Percentiles rank a stretch among this genome's conserved stretches.
These are phyloP conservation scores for Centella asiatica DNA, from an alignment of 129 eudicot species.

Conservation along the genomic window DNA sequence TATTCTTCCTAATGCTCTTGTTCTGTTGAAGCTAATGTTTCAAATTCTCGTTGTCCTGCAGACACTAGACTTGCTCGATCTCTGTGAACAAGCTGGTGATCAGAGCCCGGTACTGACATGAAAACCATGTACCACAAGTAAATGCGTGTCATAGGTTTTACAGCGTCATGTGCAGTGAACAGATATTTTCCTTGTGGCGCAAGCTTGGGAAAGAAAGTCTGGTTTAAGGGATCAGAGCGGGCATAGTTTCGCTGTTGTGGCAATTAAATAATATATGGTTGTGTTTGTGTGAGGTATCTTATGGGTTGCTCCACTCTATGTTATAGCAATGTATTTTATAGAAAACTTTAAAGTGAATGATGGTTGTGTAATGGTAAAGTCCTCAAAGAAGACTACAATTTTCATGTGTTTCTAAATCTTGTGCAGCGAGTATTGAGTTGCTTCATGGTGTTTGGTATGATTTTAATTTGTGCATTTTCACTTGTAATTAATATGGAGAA, in stretches of 20 bases:
- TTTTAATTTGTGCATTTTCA: too few species aligned
- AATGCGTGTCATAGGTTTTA: conserved; percentile 38
- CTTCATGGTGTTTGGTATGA: too few species aligned
- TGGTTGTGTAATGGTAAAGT: conserved; percentile 15
- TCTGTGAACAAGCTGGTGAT: conserved; percentile 86
- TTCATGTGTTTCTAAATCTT: neutral
- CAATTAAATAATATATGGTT: conserved; percentile 35
- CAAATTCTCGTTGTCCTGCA: conserved; percentile 21
- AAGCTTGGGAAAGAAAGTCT: conserved; percentile 71
- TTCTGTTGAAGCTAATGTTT: neutral
- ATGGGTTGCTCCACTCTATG: conserved; percentile 20
- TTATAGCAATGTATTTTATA: conserved; percentile 18
- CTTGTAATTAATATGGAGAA: too few species aligned
- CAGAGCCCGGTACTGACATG: conserved; percentile 20
- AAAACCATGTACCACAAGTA: conserved; percentile 16
- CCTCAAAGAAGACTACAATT: conserved; percentile 21
- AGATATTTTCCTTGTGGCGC: conserved; percentile 62
- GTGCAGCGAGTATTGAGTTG: too few species aligned
- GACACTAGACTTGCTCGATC: conserved; percentile 94
- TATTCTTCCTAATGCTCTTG: neutral
- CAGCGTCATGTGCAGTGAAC: conserved; percentile 33
- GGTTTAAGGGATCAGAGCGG: conserved; percentile 23
- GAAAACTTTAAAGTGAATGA: conserved; percentile 11
- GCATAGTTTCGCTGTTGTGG: conserved; percentile 29
- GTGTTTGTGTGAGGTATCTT: conserved; percentile 17